Percentiles rank a stretch among this genome's conserved stretches.
These are phyloP conservation scores for Leonotis leonurus DNA, from an alignment of 257 asterid genomes.

Conservation along the genomic window DNA sequence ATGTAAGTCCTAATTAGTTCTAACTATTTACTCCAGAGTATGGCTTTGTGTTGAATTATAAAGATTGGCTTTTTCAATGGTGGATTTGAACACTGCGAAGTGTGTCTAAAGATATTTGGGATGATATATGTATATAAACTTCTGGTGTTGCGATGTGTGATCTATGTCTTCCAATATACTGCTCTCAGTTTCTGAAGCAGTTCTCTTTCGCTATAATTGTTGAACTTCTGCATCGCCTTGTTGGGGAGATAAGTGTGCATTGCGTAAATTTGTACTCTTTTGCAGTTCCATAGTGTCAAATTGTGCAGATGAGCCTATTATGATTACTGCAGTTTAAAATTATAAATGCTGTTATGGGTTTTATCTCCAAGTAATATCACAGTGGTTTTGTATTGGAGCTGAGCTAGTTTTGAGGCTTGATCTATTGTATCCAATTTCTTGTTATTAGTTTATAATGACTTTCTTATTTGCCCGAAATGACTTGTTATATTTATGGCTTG, in stretches of 20 bases:
- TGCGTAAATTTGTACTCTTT: background rate
- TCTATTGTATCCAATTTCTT: too few species aligned
- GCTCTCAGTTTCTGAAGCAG: too few species aligned
- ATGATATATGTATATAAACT: slow-evolving; percentile 7
- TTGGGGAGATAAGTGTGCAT: background rate
- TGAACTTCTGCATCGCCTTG: background rate
- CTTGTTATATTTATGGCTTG: background rate
- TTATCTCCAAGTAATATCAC: background rate
- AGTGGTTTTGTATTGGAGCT: background rate
- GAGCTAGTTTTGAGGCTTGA: background rate
- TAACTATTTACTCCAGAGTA: slow-evolving; percentile 16
- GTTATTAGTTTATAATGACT: background rate
- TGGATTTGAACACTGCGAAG: slow-evolving; percentile 5
- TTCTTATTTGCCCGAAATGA: background rate
- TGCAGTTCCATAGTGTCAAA: background rate
- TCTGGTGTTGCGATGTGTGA: background rate
- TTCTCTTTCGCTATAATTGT: background rate
- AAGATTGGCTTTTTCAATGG: slow-evolving; percentile 9
- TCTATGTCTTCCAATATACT: too few species aligned
- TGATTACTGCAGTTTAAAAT: background rate
- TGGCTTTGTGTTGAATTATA: slow-evolving; percentile 21
- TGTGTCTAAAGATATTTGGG: background rate
- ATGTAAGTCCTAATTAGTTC: slow-evolving; percentile 22
- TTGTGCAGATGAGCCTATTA: background rate
- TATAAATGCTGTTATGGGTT: background rate